Conservation (phyloP, 768 basidiomycete species). For the Floccularia luteovirens region DNA sequence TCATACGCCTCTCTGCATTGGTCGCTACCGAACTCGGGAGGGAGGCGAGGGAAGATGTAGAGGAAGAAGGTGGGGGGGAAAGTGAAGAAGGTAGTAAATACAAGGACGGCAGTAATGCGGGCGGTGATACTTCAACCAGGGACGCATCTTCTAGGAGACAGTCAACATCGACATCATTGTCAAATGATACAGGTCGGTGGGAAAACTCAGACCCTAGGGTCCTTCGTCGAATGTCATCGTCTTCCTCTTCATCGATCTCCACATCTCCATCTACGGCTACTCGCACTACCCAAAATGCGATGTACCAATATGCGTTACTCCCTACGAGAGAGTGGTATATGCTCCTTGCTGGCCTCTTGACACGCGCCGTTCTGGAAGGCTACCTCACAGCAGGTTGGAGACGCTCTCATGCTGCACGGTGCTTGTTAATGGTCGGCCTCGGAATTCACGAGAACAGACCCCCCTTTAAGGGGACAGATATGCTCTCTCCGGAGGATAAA, state of each 20-base stretch:
- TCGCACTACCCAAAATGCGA: neutral
- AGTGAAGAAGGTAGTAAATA: slow-evolving; percentile 16
- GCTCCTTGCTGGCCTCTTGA: slow-evolving; percentile 67
- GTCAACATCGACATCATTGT: neutral
- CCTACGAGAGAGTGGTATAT: slow-evolving; percentile 81
- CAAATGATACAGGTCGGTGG: neutral
- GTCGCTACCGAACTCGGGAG: slow-evolving; percentile 72
- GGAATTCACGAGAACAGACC: slow-evolving; percentile 24
- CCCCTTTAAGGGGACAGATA: slow-evolving; percentile 2
- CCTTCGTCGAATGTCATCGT: neutral
- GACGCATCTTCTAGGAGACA: slow-evolving; percentile 1
- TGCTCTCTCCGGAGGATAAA: slow-evolving; percentile 10
- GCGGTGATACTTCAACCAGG: slow-evolving; percentile 5
- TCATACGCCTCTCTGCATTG: slow-evolving; percentile 70
- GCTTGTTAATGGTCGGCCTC: slow-evolving; percentile 66
- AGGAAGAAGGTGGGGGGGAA: slow-evolving; percentile 33
- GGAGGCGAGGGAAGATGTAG: slow-evolving; percentile 59
- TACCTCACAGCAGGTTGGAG: slow-evolving; percentile 80
- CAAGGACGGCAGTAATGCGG: slow-evolving; percentile 7
- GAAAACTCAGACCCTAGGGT: neutral
- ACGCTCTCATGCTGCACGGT: slow-evolving; percentile 61
- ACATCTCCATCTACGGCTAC: neutral
- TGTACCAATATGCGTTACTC: slow-evolving; percentile 26
- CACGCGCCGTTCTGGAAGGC: slow-evolving; percentile 80
- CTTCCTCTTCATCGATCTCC: neutral